Conservation (phyloP, 768 basidiomycete genomes). For the Psilocybe tampanensis region DNA sequence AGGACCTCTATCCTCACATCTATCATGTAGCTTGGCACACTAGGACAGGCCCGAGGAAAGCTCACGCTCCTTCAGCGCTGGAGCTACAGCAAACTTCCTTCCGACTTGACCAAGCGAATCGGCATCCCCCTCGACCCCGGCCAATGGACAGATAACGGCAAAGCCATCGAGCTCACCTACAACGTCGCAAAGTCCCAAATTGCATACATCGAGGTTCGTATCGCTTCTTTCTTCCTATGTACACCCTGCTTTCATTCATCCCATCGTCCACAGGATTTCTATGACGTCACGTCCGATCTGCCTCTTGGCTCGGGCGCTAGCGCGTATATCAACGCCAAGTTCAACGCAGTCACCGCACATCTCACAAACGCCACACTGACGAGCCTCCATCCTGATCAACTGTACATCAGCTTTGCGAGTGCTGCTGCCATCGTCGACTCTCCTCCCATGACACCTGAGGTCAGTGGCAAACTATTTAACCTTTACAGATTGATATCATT, state of each 20-base stretch:
- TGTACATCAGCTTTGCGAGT: conserved; percentile 52
- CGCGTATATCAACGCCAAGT: conserved; percentile 46
- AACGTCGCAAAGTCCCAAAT: conserved; percentile 37
- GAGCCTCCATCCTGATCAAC: conserved; percentile 38
- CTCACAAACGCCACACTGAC: conserved; percentile 40
- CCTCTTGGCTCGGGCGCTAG: conserved; percentile 33
- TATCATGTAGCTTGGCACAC: conserved; percentile 41
- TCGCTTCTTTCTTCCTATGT: not conserved
- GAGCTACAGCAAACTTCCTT: conserved; percentile 41
- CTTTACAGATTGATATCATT: not conserved
- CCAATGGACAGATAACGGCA: conserved; percentile 52
- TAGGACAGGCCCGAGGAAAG: conserved; percentile 55
- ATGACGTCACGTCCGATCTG: conserved; percentile 33
- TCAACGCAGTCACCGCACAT: conserved; percentile 41
- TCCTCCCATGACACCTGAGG: conserved; percentile 37
- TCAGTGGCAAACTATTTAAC: conserved; percentile 11
- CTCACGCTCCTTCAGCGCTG: conserved; percentile 53
- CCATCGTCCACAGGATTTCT: conserved; percentile 36
- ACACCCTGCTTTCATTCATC: not conserved
- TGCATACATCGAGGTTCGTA: conserved; percentile 45
- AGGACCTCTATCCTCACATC: not conserved
- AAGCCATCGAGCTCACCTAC: conserved; percentile 45
- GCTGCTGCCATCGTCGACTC: conserved; percentile 38
- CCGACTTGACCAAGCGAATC: conserved; percentile 37
- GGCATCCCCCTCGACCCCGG: conserved; percentile 46